Percentiles rank a stretch among this genome's conserved stretches.
Evolutionary conservation across 2,329 filamentous ascomycete genomes (phyloP).

Genomic region (Cladosporium sp.): DNA sequence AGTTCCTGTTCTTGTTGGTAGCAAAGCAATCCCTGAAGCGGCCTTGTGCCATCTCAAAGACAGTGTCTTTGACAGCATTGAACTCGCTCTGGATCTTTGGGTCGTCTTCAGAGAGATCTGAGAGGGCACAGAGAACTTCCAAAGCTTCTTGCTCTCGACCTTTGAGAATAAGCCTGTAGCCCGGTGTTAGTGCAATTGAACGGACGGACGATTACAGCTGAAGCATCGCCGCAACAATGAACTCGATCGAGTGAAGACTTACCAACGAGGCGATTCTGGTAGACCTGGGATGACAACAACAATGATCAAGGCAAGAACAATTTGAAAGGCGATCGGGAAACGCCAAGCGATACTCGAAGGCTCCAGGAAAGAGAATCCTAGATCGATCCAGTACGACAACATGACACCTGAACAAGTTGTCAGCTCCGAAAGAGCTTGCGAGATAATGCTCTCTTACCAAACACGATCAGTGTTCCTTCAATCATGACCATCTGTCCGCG

Average conservation of each 20-base stretch:
- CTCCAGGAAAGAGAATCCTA: constrained; percentile 40
- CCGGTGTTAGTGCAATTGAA: too few species aligned
- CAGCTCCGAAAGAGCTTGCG: not conserved
- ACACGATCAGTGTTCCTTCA: constrained; percentile 34
- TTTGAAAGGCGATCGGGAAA: constrained; percentile 45
- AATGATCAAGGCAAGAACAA: constrained; percentile 52
- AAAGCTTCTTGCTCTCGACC: constrained; percentile 51
- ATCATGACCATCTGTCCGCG: constrained; percentile 52
- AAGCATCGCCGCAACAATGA: too few species aligned
- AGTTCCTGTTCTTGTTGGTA: constrained; percentile 31
- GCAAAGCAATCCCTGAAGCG: constrained; percentile 28
- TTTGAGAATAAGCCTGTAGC: constrained; percentile 53
- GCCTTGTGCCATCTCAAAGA: constrained; percentile 39
- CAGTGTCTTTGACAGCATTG: constrained; percentile 50
- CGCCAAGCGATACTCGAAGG: constrained; percentile 47
- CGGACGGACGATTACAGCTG: too few species aligned
- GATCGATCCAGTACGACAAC: constrained; percentile 45
- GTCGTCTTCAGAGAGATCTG: constrained; percentile 44
- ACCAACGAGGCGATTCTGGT: constrained; percentile 56
- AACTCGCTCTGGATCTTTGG: constrained; percentile 45
- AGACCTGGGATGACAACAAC: constrained; percentile 45
- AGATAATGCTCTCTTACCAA: not conserved
- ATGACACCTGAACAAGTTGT: constrained; percentile 38
- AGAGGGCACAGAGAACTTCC: constrained; percentile 44
- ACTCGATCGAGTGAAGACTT: too few species aligned